These are phyloP conservation scores for Chalara sp. DNA, from an alignment of 2,329 filamentous ascomycete genomes.

Conservation along the genomic window DNA sequence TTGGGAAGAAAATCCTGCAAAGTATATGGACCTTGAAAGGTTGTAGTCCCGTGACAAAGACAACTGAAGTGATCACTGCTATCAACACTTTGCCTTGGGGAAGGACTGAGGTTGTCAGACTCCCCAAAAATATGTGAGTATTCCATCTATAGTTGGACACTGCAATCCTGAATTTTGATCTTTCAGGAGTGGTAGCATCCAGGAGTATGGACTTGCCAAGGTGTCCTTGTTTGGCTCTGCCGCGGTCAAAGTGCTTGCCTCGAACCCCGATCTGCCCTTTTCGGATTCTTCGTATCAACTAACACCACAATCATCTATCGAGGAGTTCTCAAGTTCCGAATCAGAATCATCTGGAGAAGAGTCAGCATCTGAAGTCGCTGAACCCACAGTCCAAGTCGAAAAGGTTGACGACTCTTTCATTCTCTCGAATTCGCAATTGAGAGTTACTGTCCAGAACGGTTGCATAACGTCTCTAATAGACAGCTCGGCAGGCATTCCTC, in stretches of 20 bases:
- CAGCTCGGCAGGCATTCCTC: slow-evolving; percentile 35
- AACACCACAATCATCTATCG: not conserved
- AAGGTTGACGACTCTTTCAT: not conserved
- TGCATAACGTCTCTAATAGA: slow-evolving; percentile 58
- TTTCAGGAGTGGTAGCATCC: no score
- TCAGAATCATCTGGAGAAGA: slow-evolving; percentile 22
- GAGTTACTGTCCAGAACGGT: slow-evolving; percentile 48
- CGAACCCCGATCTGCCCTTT: not conserved
- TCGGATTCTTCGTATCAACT: not conserved
- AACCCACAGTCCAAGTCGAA: slow-evolving; percentile 34
- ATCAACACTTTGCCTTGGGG: slow-evolving; percentile 55
- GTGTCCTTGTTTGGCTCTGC: not conserved
- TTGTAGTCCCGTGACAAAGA: no score
- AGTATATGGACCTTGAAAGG: slow-evolving; percentile 31
- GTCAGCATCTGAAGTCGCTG: slow-evolving; percentile 21
- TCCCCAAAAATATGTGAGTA: slow-evolving; percentile 29
- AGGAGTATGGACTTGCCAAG: not conserved
- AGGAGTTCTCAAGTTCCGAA: not conserved
- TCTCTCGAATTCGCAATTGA: slow-evolving; percentile 48
- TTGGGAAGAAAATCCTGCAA: slow-evolving; percentile 45
- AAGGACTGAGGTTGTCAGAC: slow-evolving; percentile 24
- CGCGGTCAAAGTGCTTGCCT: not conserved
- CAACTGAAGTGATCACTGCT: no score
- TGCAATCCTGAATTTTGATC: no score
- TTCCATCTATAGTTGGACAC: not conserved